Conservation (phyloP, 1,139 yeast genomes). For the Zygosaccharomyces sapae region DNA sequence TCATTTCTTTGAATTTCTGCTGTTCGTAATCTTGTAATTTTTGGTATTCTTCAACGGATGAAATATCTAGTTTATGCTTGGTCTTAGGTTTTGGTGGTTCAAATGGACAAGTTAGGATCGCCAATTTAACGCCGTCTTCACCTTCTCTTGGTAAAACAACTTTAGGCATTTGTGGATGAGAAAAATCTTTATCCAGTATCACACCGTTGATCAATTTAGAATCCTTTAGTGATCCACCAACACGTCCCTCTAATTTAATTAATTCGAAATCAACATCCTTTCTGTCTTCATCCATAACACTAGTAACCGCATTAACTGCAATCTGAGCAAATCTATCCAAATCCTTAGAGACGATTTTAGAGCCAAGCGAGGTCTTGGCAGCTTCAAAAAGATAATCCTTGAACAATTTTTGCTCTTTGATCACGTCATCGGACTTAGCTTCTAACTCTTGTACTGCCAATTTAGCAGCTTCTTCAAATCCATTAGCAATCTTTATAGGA, state of each 20-base stretch:
- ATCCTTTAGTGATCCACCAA: conserved; percentile 92
- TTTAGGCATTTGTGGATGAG: conserved; percentile 98
- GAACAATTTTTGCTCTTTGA: conserved; percentile 38
- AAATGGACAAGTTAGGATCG: conserved; percentile 95
- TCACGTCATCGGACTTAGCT: conserved; percentile 50
- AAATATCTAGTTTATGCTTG: conserved; percentile 91
- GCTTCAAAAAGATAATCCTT: conserved; percentile 69
- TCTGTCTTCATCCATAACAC: conserved; percentile 88
- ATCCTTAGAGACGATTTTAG: conserved; percentile 89
- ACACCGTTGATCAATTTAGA: conserved; percentile 85
- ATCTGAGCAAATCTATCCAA: conserved; percentile 92
- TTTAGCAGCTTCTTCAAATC: conserved; percentile 95
- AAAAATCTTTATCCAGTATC: conserved; percentile 89
- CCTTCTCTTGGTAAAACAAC: conserved; percentile 41
- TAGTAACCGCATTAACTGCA: conserved; percentile 94
- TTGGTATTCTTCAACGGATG: conserved; percentile 87
- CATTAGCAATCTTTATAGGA: conserved; percentile 94
- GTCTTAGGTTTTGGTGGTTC: conserved; percentile 99
- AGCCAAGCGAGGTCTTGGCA: conserved; percentile 91
- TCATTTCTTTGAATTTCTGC: conserved; percentile 87
- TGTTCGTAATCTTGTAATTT: conserved; percentile 89
- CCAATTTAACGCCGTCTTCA: conserved; percentile 71
- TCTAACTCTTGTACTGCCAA: conserved; percentile 79
- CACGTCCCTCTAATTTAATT: conserved; percentile 91
- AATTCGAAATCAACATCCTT: conserved; percentile 95